Evolutionary conservation across 2,329 filamentous ascomycete genomes (phyloP).

Genomic region (Chrysosporium keratinophilum): DNA sequence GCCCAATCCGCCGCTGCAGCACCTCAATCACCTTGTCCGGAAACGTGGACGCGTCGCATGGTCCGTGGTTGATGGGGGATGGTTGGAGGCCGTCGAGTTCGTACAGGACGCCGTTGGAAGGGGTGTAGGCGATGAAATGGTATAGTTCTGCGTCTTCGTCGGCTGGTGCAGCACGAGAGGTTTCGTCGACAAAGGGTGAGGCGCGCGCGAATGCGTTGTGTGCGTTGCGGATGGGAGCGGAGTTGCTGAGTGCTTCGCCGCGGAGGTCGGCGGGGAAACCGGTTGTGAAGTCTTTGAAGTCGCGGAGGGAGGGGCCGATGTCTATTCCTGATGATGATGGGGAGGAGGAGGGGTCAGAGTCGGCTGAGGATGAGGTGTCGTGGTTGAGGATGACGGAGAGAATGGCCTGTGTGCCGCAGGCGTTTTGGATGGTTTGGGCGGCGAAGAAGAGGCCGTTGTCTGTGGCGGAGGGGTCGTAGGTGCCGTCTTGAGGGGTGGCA

Average conservation of each 20-base stretch:
- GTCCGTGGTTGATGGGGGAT: constrained; percentile 78
- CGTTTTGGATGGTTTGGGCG: constrained; percentile 94
- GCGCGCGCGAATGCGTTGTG: constrained; percentile 86
- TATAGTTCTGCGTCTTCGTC: constrained; percentile 74
- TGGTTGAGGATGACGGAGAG: constrained; percentile 88
- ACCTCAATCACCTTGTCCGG: constrained; percentile 76
- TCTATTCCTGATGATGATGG: constrained; percentile 42
- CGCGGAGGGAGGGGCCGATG: constrained; percentile 58
- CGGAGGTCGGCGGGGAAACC: constrained; percentile 67
- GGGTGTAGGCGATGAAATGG: constrained; percentile 94
- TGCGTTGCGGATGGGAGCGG: constrained; percentile 59
- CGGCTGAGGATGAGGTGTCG: constrained; percentile 26
- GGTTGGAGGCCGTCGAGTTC: constrained; percentile 93
- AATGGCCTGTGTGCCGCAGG: constrained; percentile 91
- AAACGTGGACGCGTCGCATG: constrained; percentile 61
- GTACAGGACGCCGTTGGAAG: constrained; percentile 69
- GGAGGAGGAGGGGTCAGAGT: constrained; percentile 14
- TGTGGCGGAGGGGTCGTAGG: constrained; percentile 64
- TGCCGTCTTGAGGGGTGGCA: constrained; percentile 64
- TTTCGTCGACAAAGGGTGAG: constrained; percentile 89
- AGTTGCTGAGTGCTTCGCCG: constrained; percentile 62
- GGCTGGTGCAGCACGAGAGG: constrained; percentile 55
- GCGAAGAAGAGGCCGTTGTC: constrained; percentile 74
- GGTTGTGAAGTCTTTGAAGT: constrained; percentile 82
- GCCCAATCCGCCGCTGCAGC: constrained; percentile 66